Base-by-base conservation (phyloP, 192 early-diverging fungal species). In the Backusella westeae region DNA sequence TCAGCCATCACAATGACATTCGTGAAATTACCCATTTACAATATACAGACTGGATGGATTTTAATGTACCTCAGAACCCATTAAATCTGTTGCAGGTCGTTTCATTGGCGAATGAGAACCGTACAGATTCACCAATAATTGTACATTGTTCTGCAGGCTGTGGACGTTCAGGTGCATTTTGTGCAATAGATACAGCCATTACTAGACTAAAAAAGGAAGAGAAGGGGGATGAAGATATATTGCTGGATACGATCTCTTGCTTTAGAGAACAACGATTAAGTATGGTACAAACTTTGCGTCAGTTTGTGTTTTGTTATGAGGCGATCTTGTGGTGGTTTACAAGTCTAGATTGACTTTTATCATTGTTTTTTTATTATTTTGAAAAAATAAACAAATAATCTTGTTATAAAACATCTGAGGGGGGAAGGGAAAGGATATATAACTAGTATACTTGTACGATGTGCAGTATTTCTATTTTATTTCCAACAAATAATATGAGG, bases 31-130 rank as follows among this genome's bases (percentile, higher is more conserved):
- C 93, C 21, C 95, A 96, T 52, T 69, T 98, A 41, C 97, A 98
- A 67, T 98, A 93, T 74, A 79, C 90, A 39, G 92, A 89, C 1
- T 98, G 96, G 96, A 90, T 92, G 17, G 97, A 99, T 81, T 95
- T 94, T 82, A 89, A 90, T 23, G 90, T 90, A 6, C 95, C 94
- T 5, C 86, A 90, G 35, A 86, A 86, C 21, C 90, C 91, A 7
- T 77, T 89, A 29, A 87, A 87, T 21, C 82, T 93, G 19, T 81
- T 93, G 65, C 79, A 89, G 71, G 75, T 91, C 38, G 85, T 88
- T 34, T 78, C 91, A 66, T 65, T 86, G 49, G 88, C 91, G 10
- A 83, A 82, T 72, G 19, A 36, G 6, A 29, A 17, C 2, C n/a
- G 34, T 29, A 42, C 74, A 4, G 80, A 72, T 17, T 44, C 42